phyloP scores from a whole-genome alignment of 371 early-diverging fungal genomes.

The Mortierella sp. region DNA sequence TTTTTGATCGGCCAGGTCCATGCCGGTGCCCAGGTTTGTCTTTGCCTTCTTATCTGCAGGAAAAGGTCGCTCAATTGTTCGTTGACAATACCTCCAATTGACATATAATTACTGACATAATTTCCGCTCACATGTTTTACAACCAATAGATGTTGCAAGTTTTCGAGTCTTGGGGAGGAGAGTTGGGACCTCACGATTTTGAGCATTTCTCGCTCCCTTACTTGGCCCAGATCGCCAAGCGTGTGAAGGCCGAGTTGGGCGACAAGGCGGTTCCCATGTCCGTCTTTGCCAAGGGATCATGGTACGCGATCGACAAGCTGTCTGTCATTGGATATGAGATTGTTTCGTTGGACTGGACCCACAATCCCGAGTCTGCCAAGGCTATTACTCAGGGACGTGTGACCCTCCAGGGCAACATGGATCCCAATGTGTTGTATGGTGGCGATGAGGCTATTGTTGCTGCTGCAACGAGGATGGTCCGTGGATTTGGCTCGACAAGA shows the following conservation, averaged over 20 bases:
- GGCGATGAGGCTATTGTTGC: conserved; percentile 80
- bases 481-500: conserved; percentile 80
- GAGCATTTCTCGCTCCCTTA: conserved; percentile 91
- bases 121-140: too few relatives aligned
- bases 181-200: conserved; percentile 89
- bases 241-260: conserved; percentile 75
- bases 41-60: conserved; percentile 13
- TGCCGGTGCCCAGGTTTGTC: conserved; percentile 95
- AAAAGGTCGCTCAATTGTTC: background rate
- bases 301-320: conserved; percentile 86
- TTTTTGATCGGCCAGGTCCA: conserved; percentile 95
- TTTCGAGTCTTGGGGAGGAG: conserved; percentile 98
- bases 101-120: background rate
- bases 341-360: conserved; percentile 94
- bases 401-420: conserved; percentile 97
- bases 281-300: conserved; percentile 94
- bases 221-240: conserved; percentile 81
- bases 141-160: conserved; percentile 89
- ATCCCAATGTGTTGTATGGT: conserved; percentile 90
- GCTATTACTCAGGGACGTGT: conserved; percentile 71
- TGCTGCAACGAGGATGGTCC: conserved; percentile 86
- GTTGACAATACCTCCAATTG: background rate
- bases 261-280: conserved; percentile 84
- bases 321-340: conserved; percentile 81
- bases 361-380: conserved; percentile 82